Base-by-base conservation (phyloP, 192 early-diverging fungal species). In the Chytriomyces sp. region DNA sequence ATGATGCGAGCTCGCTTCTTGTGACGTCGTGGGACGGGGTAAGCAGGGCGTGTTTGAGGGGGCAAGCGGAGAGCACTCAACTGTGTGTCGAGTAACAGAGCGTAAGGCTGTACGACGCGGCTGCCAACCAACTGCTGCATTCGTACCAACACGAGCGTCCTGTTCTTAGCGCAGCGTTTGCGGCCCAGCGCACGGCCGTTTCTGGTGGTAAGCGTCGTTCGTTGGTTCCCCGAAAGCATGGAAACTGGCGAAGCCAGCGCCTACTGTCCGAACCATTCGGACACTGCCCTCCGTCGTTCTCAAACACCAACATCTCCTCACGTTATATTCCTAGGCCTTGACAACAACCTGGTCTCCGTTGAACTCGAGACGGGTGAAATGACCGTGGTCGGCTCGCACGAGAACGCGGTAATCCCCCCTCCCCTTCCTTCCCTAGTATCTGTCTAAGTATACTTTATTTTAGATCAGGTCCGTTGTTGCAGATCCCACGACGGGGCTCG, bases 21-120 rank as follows among this genome's bases (percentile, higher is more conserved):
- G 92, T 87, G 19, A 88, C 91, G 19, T 93, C 92, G 40, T 99
- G 97, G 97, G 96, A 99, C 75, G 89, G 89, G 79, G 92, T 93
- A 81, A 65, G 52, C 28, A 52, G 12, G 17, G 37, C 44, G 52
- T 55, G 6, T 14, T 19, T 30, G 33, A 28, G n/a, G n/a, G n/a
- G n/a, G n/a, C n/a, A n/a, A n/a, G n/a, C n/a, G n/a, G n/a, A n/a
- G n/a, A n/a, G n/a, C n/a, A n/a, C n/a, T n/a, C n/a, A n/a, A n/a
- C n/a, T n/a, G n/a, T n/a, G n/a, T n/a, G 17, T 28, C 34, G 25
- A 59, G 28, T 31, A 33, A 14, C 78, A 94, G 90, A 89, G 76
- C 28, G 86, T 96, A 17, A 84, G 91, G 0, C 80, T 98, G 2
- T 96, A 99, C 70, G 91, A 99, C 72, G 89, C 89, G 2, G 70